Base-by-base conservation (phyloP, 768 basidiomycete genomes). In the Boletus vinaceobasis region DNA sequence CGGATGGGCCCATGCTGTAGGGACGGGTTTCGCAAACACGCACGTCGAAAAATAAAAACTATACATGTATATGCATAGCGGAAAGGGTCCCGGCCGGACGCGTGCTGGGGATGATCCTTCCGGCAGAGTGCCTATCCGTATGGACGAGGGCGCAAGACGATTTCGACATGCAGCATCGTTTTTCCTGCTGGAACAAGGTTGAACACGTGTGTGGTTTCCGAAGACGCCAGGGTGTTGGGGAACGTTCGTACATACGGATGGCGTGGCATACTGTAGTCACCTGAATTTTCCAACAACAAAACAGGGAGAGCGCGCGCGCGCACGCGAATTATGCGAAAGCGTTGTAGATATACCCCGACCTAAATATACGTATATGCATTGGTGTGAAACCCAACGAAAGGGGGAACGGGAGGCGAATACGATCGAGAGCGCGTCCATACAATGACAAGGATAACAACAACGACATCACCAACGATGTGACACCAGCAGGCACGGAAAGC, bases 91-190 rank as follows among this genome's bases (percentile, higher is more conserved):
- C n/a, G n/a, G n/a, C n/a, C n/a, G n/a, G n/a, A n/a, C n/a, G n/a
- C 23, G 23, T 23, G 23, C 23, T 23, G 23, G 21, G 39, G 52
- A 60, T 60, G 58, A 60, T 60, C 58, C 58, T 60, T 60, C 58
- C 58, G 58, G 59, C 48, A 60, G 33, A 33, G 52, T 49, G 29
- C 37, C 58, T 53, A 15, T 43, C 32, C 56, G 43, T 38, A 17
- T 46, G 46, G 29, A 33, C 9, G 27, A 6, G 32, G 58, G 59
- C 58, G 58, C 43, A 59, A 60, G 26, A 21, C 10, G 38, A 55
- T 59, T 49, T 46, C 58, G 48, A 48, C 44, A 49, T 46, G 36
- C 17, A 13, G 38, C 9, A 46, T 23, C 23, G 23, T 23, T 23
- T 23, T 23, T 23, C 23, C 2, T 23, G 2, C 4, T 23, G 23